Conservation (phyloP, 257 asterid genomes). For the Penstemon barbatus region DNA sequence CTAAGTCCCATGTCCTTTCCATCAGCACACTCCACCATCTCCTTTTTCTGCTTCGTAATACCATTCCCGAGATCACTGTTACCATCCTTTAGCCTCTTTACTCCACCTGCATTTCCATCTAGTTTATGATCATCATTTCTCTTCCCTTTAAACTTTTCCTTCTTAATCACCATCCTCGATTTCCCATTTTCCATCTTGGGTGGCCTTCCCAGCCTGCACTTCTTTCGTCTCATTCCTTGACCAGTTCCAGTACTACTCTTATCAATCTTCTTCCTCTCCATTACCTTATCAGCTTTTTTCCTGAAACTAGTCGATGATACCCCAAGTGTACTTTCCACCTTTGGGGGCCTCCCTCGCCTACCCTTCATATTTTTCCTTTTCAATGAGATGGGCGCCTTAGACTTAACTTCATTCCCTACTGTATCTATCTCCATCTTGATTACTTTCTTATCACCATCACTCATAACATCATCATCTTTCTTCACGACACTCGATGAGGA, state of each 20-base stretch:
- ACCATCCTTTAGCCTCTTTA: conserved; percentile 25
- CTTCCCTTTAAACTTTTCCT: conserved; percentile 33
- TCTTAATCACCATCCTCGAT: conserved; percentile 22
- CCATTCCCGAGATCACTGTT: conserved; percentile 22
- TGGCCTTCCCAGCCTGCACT: conserved; percentile 42
- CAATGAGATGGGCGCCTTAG: conserved; percentile 18
- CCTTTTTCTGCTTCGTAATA: conserved; percentile 12
- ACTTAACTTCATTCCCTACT: conserved; percentile 10
- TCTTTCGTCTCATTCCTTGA: conserved; percentile 28
- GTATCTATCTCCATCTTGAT: neutral
- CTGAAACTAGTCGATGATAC: conserved; percentile 14
- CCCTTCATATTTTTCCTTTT: conserved; percentile 24
- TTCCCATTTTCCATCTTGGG: conserved; percentile 28
- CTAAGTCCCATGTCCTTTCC: conserved; percentile 51
- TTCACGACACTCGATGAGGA: conserved; percentile 6
- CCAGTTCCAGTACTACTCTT: conserved; percentile 23
- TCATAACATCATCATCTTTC: conserved; percentile 8
- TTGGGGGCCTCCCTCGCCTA: conserved; percentile 44
- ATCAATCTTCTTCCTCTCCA: neutral
- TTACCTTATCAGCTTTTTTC: conserved; percentile 26
- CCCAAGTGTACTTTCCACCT: conserved; percentile 21
- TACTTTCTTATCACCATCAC: neutral
- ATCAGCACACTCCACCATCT: conserved; percentile 12
- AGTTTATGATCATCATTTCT: conserved; percentile 28
- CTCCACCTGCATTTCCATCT: conserved; percentile 27